Conservation (phyloP, 441 rosid species). For the Euphorbia celastroides region DNA sequence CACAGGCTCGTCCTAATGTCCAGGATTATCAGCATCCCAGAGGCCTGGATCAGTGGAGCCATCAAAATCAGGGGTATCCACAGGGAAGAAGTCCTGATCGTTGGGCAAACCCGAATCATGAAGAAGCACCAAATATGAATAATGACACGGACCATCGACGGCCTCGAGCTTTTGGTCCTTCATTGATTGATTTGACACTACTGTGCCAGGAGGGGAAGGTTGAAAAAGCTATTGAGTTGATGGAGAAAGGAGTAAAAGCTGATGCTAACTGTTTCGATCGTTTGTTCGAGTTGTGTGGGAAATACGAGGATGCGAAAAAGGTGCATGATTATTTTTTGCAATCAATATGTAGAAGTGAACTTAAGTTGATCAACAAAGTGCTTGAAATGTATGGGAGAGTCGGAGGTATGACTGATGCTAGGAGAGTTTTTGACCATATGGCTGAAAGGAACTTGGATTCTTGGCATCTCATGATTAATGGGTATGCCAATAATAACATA, state of each 20-base stretch:
- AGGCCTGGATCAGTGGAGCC: conserved; percentile 37
- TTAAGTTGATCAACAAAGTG: conserved; percentile 52
- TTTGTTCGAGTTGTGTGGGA: conserved; percentile 51
- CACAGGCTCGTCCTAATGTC: conserved; percentile 24
- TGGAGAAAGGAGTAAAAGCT: conserved; percentile 68
- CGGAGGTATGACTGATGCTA: conserved; percentile 61
- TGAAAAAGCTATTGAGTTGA: conserved; percentile 66
- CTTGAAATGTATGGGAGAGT: conserved; percentile 72
- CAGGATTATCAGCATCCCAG: conserved; percentile 29
- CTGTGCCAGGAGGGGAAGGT: conserved; percentile 58
- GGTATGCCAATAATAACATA: conserved; percentile 56
- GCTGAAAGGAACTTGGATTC: conserved; percentile 64
- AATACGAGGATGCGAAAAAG: conserved; percentile 69
- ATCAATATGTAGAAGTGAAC: conserved; percentile 56
- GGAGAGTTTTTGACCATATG: conserved; percentile 88
- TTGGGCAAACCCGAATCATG: conserved; percentile 29
- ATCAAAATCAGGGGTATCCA: conserved; percentile 29
- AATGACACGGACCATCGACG: background rate
- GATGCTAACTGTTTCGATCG: conserved; percentile 47
- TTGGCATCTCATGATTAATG: conserved; percentile 84
- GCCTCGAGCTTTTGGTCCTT: no score
- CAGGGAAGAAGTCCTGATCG: conserved; percentile 28
- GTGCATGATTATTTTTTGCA: conserved; percentile 83
- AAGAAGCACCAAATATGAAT: background rate
- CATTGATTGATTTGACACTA: conserved; percentile 42